A percentile compares a stretch with the other conserved stretches of the same genome.
Conservation (phyloP, 495 filamentous ascomycete genomes). For the Talaromyces adpressus region DNA sequence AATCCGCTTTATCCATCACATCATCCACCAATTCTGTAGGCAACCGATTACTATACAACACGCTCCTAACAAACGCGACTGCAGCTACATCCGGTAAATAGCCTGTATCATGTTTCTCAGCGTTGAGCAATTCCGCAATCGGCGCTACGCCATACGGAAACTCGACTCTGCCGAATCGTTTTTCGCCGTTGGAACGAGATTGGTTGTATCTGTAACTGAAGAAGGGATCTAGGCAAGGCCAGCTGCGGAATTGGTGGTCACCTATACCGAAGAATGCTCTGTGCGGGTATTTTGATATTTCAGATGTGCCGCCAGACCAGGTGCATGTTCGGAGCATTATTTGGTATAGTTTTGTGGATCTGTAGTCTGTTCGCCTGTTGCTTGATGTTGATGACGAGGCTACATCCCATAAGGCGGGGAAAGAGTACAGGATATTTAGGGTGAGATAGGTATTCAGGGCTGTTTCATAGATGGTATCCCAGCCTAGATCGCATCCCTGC, state of each 20-base stretch:
- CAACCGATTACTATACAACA: constrained; percentile 9
- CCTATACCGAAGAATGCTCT: constrained; percentile 1
- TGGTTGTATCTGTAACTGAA: not conserved
- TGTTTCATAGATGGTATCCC: constrained; percentile 12
- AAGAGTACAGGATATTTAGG: constrained; percentile 14
- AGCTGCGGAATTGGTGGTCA: not conserved
- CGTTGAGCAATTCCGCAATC: constrained; percentile 10
- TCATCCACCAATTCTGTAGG: constrained; percentile 13
- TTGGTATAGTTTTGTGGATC: constrained; percentile 16
- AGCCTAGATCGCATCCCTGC: constrained; percentile 8
- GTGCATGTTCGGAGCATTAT: not conserved
- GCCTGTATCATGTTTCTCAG: not conserved
- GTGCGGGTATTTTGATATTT: not conserved
- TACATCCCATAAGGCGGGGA: constrained; percentile 15
- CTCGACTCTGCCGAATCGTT: not conserved
- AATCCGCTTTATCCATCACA: constrained; percentile 13
- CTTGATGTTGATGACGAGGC: not conserved
- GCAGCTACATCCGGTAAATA: not conserved
- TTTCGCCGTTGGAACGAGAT: not conserved
- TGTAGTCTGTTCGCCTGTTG: constrained; percentile 13
- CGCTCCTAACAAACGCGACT: not conserved
- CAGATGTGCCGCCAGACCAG: not conserved
- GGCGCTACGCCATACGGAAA: constrained; percentile 8
- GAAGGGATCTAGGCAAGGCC: not conserved
- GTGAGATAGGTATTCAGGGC: constrained; percentile 13